Conservation (phyloP, 2,329 filamentous ascomycete genomes). For the Sordariomycetes sp. region DNA sequence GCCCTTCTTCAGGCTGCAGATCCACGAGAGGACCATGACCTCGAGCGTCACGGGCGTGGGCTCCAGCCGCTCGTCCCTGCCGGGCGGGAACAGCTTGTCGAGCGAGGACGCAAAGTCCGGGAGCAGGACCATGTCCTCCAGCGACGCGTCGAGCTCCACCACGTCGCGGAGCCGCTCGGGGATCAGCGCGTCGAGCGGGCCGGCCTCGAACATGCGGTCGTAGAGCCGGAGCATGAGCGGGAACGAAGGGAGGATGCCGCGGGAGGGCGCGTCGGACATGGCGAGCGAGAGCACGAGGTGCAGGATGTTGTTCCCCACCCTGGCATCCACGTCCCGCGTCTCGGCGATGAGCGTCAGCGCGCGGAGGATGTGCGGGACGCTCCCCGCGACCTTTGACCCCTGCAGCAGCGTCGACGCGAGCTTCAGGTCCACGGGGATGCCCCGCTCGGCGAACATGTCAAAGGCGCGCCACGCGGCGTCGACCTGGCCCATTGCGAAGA, state of each 20-base stretch:
- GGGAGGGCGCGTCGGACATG: conserved; percentile 23
- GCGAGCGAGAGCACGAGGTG: conserved; percentile 34
- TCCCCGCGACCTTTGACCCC: conserved; percentile 47
- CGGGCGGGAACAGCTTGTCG: background rate
- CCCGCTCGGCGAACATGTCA: conserved; percentile 43
- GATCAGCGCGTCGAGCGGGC: conserved; percentile 26
- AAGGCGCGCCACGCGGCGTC: conserved; percentile 53
- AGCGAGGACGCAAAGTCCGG: conserved; percentile 3
- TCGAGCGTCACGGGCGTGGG: conserved; percentile 25
- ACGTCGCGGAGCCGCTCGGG: conserved; percentile 8
- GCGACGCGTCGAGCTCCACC: conserved; percentile 5
- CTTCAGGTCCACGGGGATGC: conserved; percentile 48
- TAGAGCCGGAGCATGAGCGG: conserved; percentile 34
- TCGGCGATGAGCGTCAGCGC: conserved; percentile 4
- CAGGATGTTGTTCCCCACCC: conserved; percentile 24
- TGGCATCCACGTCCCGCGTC: conserved; percentile 8
- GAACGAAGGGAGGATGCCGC: conserved; percentile 21
- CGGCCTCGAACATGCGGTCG: conserved; percentile 29
- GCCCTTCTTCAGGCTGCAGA: conserved; percentile 23
- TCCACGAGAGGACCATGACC: conserved; percentile 33
- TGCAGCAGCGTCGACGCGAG: conserved; percentile 60
- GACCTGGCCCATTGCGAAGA: conserved; percentile 50
- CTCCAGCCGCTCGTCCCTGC: background rate
- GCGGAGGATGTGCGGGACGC: conserved; percentile 33
- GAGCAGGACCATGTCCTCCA: conserved; percentile 6